Conservation (phyloP, 345 rosid genomes). For the Fremontodendron californicum region DNA sequence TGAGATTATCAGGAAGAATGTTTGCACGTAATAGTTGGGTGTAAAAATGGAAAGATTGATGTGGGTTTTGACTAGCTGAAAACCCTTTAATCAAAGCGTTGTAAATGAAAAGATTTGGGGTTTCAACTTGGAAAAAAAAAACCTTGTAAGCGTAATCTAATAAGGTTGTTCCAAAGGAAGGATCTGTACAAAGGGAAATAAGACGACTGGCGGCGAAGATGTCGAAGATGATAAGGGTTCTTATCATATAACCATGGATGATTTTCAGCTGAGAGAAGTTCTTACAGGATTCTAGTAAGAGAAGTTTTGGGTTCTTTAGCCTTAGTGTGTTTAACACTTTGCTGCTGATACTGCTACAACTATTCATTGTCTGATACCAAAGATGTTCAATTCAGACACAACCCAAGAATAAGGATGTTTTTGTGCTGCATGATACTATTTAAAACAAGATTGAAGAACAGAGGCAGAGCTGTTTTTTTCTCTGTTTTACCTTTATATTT, state of each 20-base stretch:
- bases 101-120: slow-evolving; percentile 56
- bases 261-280: slow-evolving; percentile 44
- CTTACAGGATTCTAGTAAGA: slow-evolving; percentile 52
- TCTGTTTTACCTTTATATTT: too few species aligned
- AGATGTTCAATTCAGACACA: not conserved
- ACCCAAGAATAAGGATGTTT: not conserved
- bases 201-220: slow-evolving; percentile 58
- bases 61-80: slow-evolving; percentile 40
- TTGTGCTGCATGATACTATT: not conserved
- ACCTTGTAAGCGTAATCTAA: slow-evolving; percentile 40
- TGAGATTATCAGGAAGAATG: slow-evolving; percentile 58
- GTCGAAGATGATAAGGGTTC: slow-evolving; percentile 54
- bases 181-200: slow-evolving; percentile 37
- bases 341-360: slow-evolving; percentile 17
- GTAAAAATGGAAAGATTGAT: slow-evolving; percentile 41
- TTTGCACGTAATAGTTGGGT: slow-evolving; percentile 31
- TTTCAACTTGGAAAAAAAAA: slow-evolving; percentile 46
- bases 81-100: slow-evolving; percentile 54
- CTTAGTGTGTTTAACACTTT: slow-evolving; percentile 41
- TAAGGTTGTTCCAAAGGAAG: slow-evolving; percentile 15
- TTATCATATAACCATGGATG: slow-evolving; percentile 63
- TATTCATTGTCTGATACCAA: slow-evolving; percentile 27
- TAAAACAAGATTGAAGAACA: not conserved
- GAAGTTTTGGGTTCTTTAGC: slow-evolving; percentile 53
- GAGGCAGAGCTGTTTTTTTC: not conserved